Base-by-base conservation (phyloP, 2,329 filamentous ascomycete genomes). In the Pseudogymnoascus sp. region DNA sequence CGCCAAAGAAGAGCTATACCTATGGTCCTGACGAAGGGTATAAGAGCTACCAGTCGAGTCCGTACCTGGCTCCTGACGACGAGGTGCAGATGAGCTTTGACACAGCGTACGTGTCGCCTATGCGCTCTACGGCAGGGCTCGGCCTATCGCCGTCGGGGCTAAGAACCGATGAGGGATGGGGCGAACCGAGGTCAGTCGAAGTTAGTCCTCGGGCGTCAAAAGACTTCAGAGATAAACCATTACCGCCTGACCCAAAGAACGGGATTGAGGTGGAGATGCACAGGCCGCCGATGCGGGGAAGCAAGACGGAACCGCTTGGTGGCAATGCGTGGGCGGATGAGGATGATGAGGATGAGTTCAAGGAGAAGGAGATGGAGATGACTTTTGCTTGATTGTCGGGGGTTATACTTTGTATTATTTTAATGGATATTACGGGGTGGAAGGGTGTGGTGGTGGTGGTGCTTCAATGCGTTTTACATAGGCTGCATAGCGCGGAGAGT, bases 351-450 rank as follows among this genome's bases (percentile, higher is more conserved):
- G 82, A 88, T 60, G 88, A 88, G 76, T 86, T 85, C 15, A 81
- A 83, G 69, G 88, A 91, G 73, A 84, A 85, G 71, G 88, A 91
- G 74, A 89, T 93, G 65, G 82, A 83, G 33, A 88, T 93, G 87
- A 91, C 87, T 65, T 93, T 93, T 83, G 89, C 48, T 2, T 55
- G 27, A 55, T 18, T 3, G 29, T 15, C 2, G n/a, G 13, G 27
- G 8, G 10, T 3, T 12, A 25, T 4, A 31, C 27, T 55, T 55
- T 55, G 48, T 55, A 55, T 33, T 55, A 55, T 55, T 55, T 55
- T 55, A 55, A 55, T 55, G 48, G 48, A 55, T 55, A 33, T 10
- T 55, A 55, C 7, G n/a, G 7, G 27, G 27, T 29, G 42, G 42
- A 12, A 15, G 18, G 29, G 6, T 8, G 13, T 4, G 5, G 25